Conservation (phyloP, 345 rosid species). For the Murraya koenigii region DNA sequence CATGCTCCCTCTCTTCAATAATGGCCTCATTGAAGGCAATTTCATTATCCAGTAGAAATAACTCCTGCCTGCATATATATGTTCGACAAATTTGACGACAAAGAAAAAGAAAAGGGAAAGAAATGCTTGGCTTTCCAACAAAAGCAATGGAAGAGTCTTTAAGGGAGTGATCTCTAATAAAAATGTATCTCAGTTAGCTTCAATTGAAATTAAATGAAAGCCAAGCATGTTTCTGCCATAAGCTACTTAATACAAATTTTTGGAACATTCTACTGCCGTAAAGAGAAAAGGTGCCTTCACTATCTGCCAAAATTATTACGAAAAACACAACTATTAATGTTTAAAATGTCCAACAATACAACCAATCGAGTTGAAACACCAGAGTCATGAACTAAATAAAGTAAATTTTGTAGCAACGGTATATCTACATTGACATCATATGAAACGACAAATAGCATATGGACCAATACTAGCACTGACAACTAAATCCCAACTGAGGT, state of each 20-base stretch:
- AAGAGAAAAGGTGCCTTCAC: neutral
- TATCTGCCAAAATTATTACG: neutral
- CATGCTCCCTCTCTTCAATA: slow-evolving; percentile 69
- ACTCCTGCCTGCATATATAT: slow-evolving; percentile 44
- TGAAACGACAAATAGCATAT: neutral
- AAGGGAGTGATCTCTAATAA: neutral
- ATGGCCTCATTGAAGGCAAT: slow-evolving; percentile 67
- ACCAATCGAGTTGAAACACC: neutral
- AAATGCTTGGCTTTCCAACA: slow-evolving; percentile 5
- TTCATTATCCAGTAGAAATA: slow-evolving; percentile 57
- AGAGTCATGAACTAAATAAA: neutral
- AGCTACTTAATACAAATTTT: neutral
- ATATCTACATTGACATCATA: neutral
- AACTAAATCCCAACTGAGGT: neutral
- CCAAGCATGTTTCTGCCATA: neutral
- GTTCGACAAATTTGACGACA: neutral
- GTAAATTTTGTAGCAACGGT: neutral
- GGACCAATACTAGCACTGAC: neutral
- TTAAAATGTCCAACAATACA: neutral
- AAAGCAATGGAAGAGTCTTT: neutral
- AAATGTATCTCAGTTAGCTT: neutral
- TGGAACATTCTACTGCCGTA: neutral
- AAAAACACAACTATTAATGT: neutral
- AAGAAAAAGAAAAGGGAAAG: neutral
- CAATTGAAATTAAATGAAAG: neutral